These are phyloP conservation scores for Chenopodium formosanum DNA, from an alignment of 148 eudicot genomes.

Conservation along the genomic window DNA sequence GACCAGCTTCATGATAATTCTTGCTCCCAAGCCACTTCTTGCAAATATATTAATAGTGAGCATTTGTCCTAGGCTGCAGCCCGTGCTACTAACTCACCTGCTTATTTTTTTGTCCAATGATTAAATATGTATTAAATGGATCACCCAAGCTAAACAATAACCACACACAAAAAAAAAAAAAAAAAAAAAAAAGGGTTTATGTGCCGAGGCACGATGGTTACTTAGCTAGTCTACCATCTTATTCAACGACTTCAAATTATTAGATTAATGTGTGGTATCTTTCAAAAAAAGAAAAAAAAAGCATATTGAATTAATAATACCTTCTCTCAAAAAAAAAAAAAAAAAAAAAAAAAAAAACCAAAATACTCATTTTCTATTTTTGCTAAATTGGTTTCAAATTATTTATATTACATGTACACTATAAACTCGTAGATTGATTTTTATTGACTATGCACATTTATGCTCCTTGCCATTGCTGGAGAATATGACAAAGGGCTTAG, in stretches of 20 bases:
- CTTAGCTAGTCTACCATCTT: not conserved
- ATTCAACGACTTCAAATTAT: not conserved
- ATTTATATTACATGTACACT: not conserved
- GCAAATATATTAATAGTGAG: not conserved
- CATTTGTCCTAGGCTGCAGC: not conserved
- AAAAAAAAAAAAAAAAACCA: no score
- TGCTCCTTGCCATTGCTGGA: not conserved
- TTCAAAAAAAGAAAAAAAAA: no score
- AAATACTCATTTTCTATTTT: not conserved
- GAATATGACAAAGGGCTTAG: not conserved
- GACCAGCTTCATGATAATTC: not conserved
- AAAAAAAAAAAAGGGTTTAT: no score
- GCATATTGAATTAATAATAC: not conserved
- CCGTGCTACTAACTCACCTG: no score
- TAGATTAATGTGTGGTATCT: no score
- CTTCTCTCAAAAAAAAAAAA: no score
- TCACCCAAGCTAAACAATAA: no score
- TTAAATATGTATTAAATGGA: no score
- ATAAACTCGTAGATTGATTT: not conserved
- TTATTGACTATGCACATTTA: not conserved
- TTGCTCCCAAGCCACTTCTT: not conserved
- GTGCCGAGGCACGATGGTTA: not conserved
- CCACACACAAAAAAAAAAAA: no score
- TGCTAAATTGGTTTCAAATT: not conserved
- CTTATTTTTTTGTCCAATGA: no score